Base-by-base conservation (phyloP, 108 stramenopile species). In the Cylindrotheca closterium region DNA sequence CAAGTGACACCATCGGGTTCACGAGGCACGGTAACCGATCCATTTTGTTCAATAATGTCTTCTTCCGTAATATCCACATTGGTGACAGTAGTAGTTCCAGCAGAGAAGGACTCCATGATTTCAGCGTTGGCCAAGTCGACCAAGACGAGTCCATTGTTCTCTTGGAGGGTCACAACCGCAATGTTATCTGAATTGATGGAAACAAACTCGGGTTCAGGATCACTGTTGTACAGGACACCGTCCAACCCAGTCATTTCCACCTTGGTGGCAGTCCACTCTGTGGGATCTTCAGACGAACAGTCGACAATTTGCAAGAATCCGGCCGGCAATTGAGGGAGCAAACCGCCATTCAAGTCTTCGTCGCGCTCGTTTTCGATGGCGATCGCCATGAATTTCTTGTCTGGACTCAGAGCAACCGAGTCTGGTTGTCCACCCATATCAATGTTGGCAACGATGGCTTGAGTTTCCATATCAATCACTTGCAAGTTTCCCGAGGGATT, bases 161-260 rank as follows among this genome's bases (percentile, higher is more conserved):
- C 86, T 70, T 87, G 89, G 10, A 91, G 72, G 32, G 85, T 81
- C 22, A 86, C 75, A 47, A 80, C 73, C 21, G 77, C 80, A 10
- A 73, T 59, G 53, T 91, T 87, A 47, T 81, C 71, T 0, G 65
- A 49, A 58, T 83, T 81, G 72, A 91, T 85, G 51, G 67, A 55
- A 27, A 86, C 82, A 60, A 62, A 86, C 57, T 86, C 89, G 12
- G 89, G 89, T 57, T 91, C 84, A 24, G 89, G 89, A 63, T 87
- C 82, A 8, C 65, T 51, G 4, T 82, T 82, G 57, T 42, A 71
- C 12, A 23, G 24, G 2, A 79, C 49, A 25, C 76, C 83, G 27
- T 73, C 74, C 79, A 19, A 75, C 73, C 88, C 88, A 85, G 1
- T 73, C 63, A n/a, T n/a, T n/a, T n/a, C n/a, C n/a, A n/a, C n/a